A percentile compares a stretch with the other conserved stretches of the same genome.
Evolutionary conservation across 2,329 filamentous ascomycete species (phyloP).

Genomic region (Lomentospora prolificans): DNA sequence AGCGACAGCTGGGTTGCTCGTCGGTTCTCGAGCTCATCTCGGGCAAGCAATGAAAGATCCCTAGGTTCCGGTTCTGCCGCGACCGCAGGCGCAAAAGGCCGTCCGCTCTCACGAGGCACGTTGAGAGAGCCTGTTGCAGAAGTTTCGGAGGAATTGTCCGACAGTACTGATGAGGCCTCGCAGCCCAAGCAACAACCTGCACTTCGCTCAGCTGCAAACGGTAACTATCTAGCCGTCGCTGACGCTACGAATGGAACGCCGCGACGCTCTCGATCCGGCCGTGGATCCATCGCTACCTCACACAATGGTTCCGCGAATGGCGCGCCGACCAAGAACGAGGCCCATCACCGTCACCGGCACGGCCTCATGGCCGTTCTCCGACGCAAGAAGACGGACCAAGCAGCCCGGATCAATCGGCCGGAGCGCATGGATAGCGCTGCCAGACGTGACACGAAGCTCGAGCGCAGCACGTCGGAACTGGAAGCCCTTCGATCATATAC

Average conservation of each 20-base stretch:
- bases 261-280: constrained; percentile 31
- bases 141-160: constrained; percentile 48
- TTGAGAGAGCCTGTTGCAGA: constrained; percentile 27
- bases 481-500: constrained; percentile 27
- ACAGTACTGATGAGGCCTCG: constrained; percentile 43
- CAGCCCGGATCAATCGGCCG: constrained; percentile 42
- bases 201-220: background rate
- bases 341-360: background rate
- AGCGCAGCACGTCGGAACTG: constrained; percentile 46
- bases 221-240: background rate
- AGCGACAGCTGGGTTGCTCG: constrained; percentile 6
- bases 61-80: constrained; percentile 19
- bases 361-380: constrained; percentile 51
- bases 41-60: background rate
- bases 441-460: constrained; percentile 51
- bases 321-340: background rate
- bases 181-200: background rate
- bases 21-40: background rate
- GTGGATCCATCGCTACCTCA: constrained; percentile 23
- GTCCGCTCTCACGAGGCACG: constrained; percentile 23
- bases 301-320: constrained; percentile 30
- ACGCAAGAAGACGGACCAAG: constrained; percentile 43
- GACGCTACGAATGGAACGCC: constrained; percentile 18
- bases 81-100: constrained; percentile 27
- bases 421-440: constrained; percentile 47